Evolutionary conservation across 768 basidiomycete species (phyloP).

Genomic region (Pleurotus platypus): DNA sequence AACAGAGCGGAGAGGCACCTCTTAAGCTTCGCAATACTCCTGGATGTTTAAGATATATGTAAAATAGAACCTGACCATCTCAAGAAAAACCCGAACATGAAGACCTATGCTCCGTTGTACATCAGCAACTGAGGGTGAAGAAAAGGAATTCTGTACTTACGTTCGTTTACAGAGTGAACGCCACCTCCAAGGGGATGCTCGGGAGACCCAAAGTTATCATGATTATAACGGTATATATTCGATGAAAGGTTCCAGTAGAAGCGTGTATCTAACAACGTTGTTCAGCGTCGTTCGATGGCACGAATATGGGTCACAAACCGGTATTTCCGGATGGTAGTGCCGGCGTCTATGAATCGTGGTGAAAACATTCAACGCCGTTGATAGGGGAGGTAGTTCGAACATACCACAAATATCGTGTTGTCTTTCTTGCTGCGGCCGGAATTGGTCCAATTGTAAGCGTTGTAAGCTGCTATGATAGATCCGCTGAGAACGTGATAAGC

Average conservation of each 20-base stretch:
- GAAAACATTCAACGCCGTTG: no score
- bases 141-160: slow-evolving; percentile 21
- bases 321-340: slow-evolving; percentile 27
- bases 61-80: slow-evolving; percentile 40
- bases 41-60: slow-evolving; percentile 42
- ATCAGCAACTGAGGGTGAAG: background rate
- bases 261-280: slow-evolving; percentile 25
- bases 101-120: no score
- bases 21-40: slow-evolving; percentile 17
- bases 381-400: no score
- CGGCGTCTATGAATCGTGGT: no score
- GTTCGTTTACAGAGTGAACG: slow-evolving; percentile 55
- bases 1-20: no score
- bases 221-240: slow-evolving; percentile 49
- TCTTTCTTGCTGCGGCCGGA: no score
- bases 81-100: slow-evolving; percentile 32
- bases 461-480: no score
- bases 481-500: no score
- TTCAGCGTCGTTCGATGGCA: background rate
- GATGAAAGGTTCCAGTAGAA: slow-evolving; percentile 26
- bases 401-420: no score
- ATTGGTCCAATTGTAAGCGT: no score
- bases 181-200: slow-evolving; percentile 11
- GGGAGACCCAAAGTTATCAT: slow-evolving; percentile 16
- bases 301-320: slow-evolving; percentile 17